Evolutionary conservation across 495 filamentous ascomycete species (phyloP).

Genomic region (Penicillium roqueforti): DNA sequence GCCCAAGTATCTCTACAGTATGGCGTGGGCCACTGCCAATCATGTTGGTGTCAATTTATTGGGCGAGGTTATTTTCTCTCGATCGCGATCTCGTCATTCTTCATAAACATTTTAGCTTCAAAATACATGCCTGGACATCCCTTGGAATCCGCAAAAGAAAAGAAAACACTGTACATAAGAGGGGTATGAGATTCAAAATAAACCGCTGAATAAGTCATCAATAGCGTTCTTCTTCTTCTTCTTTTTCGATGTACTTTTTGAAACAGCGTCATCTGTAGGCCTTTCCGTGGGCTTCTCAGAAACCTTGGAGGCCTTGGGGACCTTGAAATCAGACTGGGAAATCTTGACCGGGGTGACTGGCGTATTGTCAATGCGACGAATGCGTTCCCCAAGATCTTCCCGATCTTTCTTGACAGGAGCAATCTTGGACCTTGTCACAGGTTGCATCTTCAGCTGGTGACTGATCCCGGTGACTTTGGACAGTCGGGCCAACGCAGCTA

Average conservation of each 20-base stretch:
- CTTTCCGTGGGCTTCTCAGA: background rate
- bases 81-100: constrained; percentile 3
- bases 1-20: constrained; percentile 89
- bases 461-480: constrained; percentile 40
- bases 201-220: constrained; percentile 56
- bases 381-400: constrained; percentile 35
- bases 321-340: background rate
- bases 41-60: constrained; percentile 65
- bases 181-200: constrained; percentile 38
- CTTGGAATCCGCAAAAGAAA: background rate
- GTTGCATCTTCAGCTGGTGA: constrained; percentile 16
- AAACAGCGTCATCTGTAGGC: background rate
- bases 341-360: background rate
- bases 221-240: constrained; percentile 55
- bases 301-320: background rate
- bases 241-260: constrained; percentile 26
- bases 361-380: constrained; percentile 19
- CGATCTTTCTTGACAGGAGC: background rate
- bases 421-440: background rate
- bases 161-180: constrained; percentile 28
- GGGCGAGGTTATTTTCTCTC: constrained; percentile 49
- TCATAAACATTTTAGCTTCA: background rate
- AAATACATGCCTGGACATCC: background rate
- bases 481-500: constrained; percentile 62
- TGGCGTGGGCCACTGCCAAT: constrained; percentile 80